A percentile compares a stretch with the other conserved stretches of the same genome.
These are phyloP conservation scores for Phytophthora idaei DNA, from an alignment of 352 stramenopile species.

Conservation along the genomic window DNA sequence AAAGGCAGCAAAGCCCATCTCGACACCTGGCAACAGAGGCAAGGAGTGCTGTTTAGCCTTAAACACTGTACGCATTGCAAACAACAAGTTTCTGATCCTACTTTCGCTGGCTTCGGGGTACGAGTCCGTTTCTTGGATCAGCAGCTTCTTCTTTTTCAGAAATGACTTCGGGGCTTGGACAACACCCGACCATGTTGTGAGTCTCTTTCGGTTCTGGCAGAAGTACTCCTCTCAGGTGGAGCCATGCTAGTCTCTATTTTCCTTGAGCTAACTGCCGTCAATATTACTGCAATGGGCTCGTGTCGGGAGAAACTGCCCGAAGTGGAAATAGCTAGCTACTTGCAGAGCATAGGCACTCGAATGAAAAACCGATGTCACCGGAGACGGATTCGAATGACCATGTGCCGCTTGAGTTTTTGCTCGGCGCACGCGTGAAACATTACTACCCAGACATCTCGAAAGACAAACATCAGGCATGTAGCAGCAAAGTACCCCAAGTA, in stretches of 20 bases:
- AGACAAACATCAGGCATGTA: neutral
- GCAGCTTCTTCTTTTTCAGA: constrained; percentile 18
- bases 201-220: constrained; percentile 1
- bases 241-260: neutral
- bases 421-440: constrained; percentile 47
- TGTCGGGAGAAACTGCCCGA: constrained; percentile 22
- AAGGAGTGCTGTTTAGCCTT: no score
- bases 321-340: constrained; percentile 5
- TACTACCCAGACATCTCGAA: constrained; percentile 36
- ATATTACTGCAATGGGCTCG: neutral
- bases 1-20: constrained; percentile 77
- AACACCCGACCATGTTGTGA: constrained; percentile 31
- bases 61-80: no score
- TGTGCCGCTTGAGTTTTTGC: constrained; percentile 72
- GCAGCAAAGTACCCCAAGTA: constrained; percentile 9
- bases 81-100: constrained; percentile 9
- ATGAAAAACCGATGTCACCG: constrained; percentile 19
- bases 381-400: constrained; percentile 48
- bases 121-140: constrained; percentile 26
- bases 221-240: neutral
- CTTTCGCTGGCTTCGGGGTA: constrained; percentile 35
- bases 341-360: no score
- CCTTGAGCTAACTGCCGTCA: neutral
- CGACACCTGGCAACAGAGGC: constrained; percentile 51
- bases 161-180: constrained; percentile 16